phyloP scores from a whole-genome alignment of 2,329 filamentous ascomycete genomes.

The Blumeria graminis region DNA sequence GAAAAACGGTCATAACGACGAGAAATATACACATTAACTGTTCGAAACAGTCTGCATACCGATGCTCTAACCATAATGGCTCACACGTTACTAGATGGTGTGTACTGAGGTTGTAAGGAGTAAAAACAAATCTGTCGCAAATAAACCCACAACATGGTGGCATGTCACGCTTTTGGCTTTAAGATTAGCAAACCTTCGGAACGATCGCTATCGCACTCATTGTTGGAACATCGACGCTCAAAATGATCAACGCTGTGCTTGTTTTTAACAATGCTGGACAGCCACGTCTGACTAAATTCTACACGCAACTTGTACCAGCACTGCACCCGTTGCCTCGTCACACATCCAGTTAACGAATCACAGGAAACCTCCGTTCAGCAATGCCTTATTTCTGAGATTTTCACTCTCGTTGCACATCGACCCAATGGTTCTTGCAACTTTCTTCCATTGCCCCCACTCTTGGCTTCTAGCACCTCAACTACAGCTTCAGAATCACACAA shows the following conservation, averaged over 20 bases:
- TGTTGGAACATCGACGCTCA: not conserved
- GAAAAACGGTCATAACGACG: too few species aligned
- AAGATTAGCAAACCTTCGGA: too few species aligned
- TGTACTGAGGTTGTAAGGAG: too few species aligned
- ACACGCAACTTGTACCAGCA: conserved; percentile 61
- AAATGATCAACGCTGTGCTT: conserved; percentile 94
- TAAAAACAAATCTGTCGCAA: too few species aligned
- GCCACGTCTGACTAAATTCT: conserved; percentile 92
- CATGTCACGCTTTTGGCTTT: too few species aligned
- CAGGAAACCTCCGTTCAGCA: conserved; percentile 96
- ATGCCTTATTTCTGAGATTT: conserved; percentile 90
- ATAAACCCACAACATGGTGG: too few species aligned
- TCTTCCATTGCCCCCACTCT: conserved; percentile 50
- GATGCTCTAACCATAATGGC: too few species aligned
- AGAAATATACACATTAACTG: too few species aligned
- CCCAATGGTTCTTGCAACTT: conserved; percentile 92
- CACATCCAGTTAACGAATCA: conserved; percentile 4
- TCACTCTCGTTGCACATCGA: conserved; percentile 79
- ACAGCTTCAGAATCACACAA: conserved; percentile 34
- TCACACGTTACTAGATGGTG: too few species aligned
- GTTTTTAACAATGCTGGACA: conserved; percentile 98
- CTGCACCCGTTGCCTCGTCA: not conserved
- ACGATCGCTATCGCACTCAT: too few species aligned
- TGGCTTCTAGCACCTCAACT: conserved; percentile 44
- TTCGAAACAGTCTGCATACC: too few species aligned